Evolutionary conservation across 2,329 filamentous ascomycete genomes (phyloP).

Genomic region (Fusarium coicis): DNA sequence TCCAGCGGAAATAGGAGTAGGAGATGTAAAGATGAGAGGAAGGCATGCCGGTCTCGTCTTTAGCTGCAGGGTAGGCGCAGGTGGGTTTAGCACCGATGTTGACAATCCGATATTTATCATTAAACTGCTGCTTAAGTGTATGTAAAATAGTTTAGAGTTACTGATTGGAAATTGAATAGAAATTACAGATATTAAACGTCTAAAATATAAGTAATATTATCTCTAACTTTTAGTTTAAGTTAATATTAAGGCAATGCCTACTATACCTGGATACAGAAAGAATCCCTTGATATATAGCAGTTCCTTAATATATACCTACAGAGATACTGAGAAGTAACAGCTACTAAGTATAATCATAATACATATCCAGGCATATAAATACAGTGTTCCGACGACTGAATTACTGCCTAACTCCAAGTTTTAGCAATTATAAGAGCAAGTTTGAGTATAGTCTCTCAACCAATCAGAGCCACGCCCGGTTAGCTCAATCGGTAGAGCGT

Average conservation of each 20-base stretch:
- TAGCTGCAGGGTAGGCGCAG: not conserved
- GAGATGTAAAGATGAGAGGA: not conserved
- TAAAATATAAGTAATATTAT: rapidly evolving
- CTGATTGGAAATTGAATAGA: rapidly evolving
- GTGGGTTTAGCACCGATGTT: not conserved
- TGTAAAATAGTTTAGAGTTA: rapidly evolving
- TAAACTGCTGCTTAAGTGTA: rapidly evolving
- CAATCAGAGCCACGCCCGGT: constrained; percentile 48
- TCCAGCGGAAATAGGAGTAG: rapidly evolving
- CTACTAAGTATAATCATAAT: rapidly evolving
- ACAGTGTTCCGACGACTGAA: rapidly evolving
- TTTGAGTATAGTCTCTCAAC: no score
- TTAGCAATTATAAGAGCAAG: no score
- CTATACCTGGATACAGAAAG: no score
- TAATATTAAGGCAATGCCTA: no score
- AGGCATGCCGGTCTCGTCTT: rapidly evolving
- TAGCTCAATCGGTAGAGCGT: constrained; percentile 66
- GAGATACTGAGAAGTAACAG: no score
- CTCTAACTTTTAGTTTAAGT: not conserved
- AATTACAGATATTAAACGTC: rapidly evolving
- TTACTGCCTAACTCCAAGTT: no score
- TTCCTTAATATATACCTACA: rapidly evolving
- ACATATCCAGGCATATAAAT: rapidly evolving
- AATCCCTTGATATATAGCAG: no score
- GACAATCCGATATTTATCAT: not conserved